Evolutionary conservation across 2,329 filamentous ascomycete species (phyloP).

Genomic region (Neoarthrinium moseri): DNA sequence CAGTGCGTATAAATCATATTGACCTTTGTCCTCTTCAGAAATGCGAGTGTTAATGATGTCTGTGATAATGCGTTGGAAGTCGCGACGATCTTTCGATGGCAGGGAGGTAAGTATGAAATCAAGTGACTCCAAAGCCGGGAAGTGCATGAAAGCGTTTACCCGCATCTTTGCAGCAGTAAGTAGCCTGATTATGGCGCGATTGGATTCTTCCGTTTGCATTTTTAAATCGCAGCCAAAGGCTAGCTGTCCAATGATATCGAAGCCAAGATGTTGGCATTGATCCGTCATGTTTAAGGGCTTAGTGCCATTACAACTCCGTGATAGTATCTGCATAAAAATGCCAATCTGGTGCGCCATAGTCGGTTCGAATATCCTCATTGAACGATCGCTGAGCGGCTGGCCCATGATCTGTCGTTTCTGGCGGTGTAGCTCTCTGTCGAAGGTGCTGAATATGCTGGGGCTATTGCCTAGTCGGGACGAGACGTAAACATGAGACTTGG

Average conservation of each 20-base stretch:
- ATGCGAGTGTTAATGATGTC: slow-evolving; percentile 17
- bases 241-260: slow-evolving; percentile 17
- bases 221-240: slow-evolving; percentile 19
- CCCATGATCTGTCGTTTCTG: slow-evolving; percentile 8
- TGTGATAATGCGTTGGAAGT: slow-evolving; percentile 12
- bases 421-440: slow-evolving; percentile 6
- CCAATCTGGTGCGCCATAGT: slow-evolving; percentile 2
- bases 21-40: slow-evolving; percentile 11
- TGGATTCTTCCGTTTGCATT: slow-evolving; percentile 15
- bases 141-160: slow-evolving; percentile 2
- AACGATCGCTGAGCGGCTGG: slow-evolving; percentile 5
- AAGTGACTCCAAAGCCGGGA: slow-evolving; percentile 1
- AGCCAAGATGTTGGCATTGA: slow-evolving; percentile 11
- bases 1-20: slow-evolving; percentile 17
- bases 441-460: slow-evolving; percentile 10
- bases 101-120: slow-evolving; percentile 2
- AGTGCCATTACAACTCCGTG: slow-evolving; percentile 4
- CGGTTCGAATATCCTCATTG: slow-evolving; percentile 7
- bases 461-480: slow-evolving; percentile 12
- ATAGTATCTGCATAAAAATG: slow-evolving; percentile 3
- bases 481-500: slow-evolving; percentile 17
- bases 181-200: slow-evolving; percentile 9
- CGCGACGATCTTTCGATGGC: neutral
- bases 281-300: slow-evolving; percentile 16
- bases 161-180: neutral